Conservation (phyloP, 176 grass and related monocot genomes). For the Areca catechu region DNA sequence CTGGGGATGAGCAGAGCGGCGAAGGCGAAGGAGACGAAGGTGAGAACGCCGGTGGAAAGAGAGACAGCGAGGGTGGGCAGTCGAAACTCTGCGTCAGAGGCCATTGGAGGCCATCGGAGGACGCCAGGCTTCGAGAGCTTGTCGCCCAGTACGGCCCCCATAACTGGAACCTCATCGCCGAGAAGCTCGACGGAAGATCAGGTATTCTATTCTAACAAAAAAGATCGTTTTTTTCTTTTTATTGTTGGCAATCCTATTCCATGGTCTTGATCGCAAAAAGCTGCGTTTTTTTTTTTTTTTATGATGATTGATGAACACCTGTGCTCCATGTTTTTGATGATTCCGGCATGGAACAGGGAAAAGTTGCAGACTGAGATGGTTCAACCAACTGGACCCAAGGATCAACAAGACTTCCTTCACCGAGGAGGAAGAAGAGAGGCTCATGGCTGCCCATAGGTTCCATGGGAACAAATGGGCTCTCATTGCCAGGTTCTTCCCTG, state of each 20-base stretch:
- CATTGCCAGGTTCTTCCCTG: slow-evolving; percentile 16
- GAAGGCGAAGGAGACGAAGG: too few relatives aligned
- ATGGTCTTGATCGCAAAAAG: too few relatives aligned
- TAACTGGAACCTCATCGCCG: slow-evolving; percentile 11
- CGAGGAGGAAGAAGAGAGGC: slow-evolving; percentile 16
- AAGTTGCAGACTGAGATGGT: slow-evolving; percentile 23
- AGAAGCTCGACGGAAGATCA: slow-evolving; percentile 11
- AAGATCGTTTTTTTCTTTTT: too few relatives aligned
- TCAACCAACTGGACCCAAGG: slow-evolving; percentile 21
- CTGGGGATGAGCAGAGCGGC: too few relatives aligned
- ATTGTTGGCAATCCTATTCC: too few relatives aligned
- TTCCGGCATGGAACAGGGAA: slow-evolving; percentile 5
- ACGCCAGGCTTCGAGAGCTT: slow-evolving; percentile 7
- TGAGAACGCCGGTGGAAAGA: too few relatives aligned
- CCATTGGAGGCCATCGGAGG: slow-evolving; percentile 16
- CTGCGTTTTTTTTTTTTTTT: too few relatives aligned
- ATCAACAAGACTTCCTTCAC: slow-evolving; percentile 20
- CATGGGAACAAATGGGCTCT: slow-evolving; percentile 23
- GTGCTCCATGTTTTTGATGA: too few relatives aligned
- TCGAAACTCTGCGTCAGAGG: not conserved
- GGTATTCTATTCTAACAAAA: not conserved
- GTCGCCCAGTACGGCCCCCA: slow-evolving; percentile 4
- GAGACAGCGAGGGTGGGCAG: not conserved
- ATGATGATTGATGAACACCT: too few relatives aligned
- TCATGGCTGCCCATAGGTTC: slow-evolving; percentile 1